Evolutionary conservation across 164 flowering plant species (phyloP), one percentile per base, ranked within the genome.

Genomic region (Protea cynaroides): DNA sequence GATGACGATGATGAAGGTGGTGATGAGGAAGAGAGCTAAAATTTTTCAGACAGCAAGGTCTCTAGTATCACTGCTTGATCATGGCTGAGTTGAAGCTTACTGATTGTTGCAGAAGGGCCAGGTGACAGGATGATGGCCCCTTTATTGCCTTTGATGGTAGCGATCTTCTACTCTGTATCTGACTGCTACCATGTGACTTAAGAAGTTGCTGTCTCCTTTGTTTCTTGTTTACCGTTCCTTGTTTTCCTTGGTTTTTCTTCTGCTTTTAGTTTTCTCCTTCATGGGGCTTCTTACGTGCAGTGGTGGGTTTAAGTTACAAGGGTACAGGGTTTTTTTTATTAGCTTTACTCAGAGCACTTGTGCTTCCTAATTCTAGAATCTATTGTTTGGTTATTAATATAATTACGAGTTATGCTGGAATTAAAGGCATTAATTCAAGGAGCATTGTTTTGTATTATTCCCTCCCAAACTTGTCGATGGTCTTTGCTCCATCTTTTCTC

Each of bases 1-100:
- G 79, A 75, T 1, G 81, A 80, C 1, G 80, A 73, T 9, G 80
- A 77, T 5, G 76, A 71, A 1, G 85, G 67, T 7, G 78, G 72
- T 22, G 80, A 72, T 18, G 78, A 80, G 15, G 79, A 71, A 4
- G 72, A 71, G 58, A 63, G 67, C 46, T 75, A 38, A 78, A 61
- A 4, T 64, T 12, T 36, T 19, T 61, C 4, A 49, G n/a, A 54
- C 13, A 11, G 17, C 15, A 25, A 21, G 21, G 7, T 17, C 10
- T n/a, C 61, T 43, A 47, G 59, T 24, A 61, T 56, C 43, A 11
- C 19, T 64, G 62, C 61, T 57, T 51, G 58, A 43, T 63, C 57
- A 67, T 61, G 25, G 62, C 70, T 65, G 46, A 59, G 71, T 75
- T 71, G 66, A 71, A 73, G 74, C 67, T 68, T 64, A 58, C 17